Evolutionary conservation across 306 rosid species (phyloP), one percentile per base, ranked within the genome.

Genomic region (Rosa lucieae): DNA sequence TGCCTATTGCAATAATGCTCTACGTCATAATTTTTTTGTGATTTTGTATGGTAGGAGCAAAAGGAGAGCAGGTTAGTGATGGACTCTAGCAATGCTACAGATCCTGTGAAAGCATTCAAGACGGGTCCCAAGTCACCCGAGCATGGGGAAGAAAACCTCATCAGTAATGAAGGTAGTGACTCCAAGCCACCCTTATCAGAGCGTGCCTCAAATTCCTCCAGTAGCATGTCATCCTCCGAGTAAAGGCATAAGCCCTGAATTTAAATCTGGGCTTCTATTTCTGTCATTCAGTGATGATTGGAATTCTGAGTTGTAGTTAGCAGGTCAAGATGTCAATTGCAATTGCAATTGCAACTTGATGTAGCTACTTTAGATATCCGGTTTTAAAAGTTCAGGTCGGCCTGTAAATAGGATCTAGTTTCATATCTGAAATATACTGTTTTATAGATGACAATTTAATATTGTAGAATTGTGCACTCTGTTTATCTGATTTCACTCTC

Each of bases 61-160:
- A 88, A 91, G 58, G 81, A 82, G 85, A 88, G 84, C 77, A 89
- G 88, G 48, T 72, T 86, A 73, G 86, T 76, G 58, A 83, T 83
- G 56, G 97, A 92, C 84, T 87, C 93, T 52, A 80, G 77, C 68
- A 83, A 73, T 79, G 94, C 75, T 76, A 84, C 81, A 87, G 99
- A 95, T 68, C 85, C 84, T 68, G 90, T 84, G 86, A 85, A 89
- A 78, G 89, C 95, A 55, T 85, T 89, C 80, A 85, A 85, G 86
- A 82, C 91, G 29, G 67, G 80, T 47, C 72, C 80, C 63, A 90
- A 73, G 82, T 63, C 90, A 71, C 71, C 81, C 21, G 94, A 86
- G 46, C 89, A 75, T 21, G 90, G 65, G 32, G 94, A 89, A 62
- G 89, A 86, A 73, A 74, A 83, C 82, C 66, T 73, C 67, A 67